A percentile compares a stretch with the other conserved stretches of the same genome.
phyloP scores from a whole-genome alignment of 2,329 filamentous ascomycete species.

The Fulvia fulva region DNA sequence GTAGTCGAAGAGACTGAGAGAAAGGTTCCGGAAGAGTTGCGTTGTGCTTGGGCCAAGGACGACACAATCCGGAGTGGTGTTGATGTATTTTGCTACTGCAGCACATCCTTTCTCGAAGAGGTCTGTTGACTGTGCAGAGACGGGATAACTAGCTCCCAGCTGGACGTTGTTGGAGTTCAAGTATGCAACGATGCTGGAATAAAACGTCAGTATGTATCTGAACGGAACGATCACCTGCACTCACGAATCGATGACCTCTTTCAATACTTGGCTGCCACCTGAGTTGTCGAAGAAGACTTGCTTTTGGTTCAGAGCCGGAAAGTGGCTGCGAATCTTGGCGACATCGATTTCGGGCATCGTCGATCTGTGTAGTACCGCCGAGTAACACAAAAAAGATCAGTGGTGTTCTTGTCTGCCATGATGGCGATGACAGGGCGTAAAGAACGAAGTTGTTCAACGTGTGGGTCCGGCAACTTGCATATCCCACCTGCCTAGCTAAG shows the following conservation, averaged over 20 bases:
- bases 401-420: neutral
- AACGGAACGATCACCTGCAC: slow-evolving; percentile 52
- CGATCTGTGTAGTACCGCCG: neutral
- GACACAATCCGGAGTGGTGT: slow-evolving; percentile 63
- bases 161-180: slow-evolving; percentile 68
- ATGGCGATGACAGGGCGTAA: neutral
- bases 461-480: neutral
- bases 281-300: slow-evolving; percentile 77
- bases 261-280: slow-evolving; percentile 64
- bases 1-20: slow-evolving; percentile 53
- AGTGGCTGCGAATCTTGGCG: slow-evolving; percentile 53
- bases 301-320: slow-evolving; percentile 63
- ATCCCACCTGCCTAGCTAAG: slow-evolving; percentile 14
- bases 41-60: slow-evolving; percentile 72
- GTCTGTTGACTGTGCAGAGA: slow-evolving; percentile 56
- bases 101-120: slow-evolving; percentile 58
- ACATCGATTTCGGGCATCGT: slow-evolving; percentile 49
- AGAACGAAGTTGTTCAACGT: neutral
- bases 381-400: neutral
- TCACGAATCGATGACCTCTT: slow-evolving; percentile 63
- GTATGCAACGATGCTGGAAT: slow-evolving; percentile 59
- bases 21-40: slow-evolving; percentile 69
- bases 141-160: slow-evolving; percentile 65
- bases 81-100: slow-evolving; percentile 67
- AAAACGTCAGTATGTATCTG: slow-evolving; percentile 44